phyloP scores from a whole-genome alignment of 1,139 yeast genomes.

The Sugiyamaella neomexicana region DNA sequence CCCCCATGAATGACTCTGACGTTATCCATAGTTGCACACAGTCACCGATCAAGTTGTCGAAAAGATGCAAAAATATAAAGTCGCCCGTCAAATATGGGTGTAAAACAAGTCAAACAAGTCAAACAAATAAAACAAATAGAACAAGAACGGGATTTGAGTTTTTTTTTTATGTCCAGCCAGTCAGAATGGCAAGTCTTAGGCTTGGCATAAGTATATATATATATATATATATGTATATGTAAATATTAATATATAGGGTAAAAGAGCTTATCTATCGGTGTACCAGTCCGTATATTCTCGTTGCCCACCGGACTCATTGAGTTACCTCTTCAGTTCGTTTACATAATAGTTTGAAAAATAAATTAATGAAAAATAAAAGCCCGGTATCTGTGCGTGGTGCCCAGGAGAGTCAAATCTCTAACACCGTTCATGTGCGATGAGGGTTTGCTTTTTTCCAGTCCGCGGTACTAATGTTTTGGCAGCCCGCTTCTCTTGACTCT shows the following conservation, averaged over 20 bases:
- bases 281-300: neutral
- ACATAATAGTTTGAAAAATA: neutral
- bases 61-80: no score
- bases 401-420: neutral
- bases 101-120: no score
- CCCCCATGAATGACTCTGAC: conserved; percentile 14
- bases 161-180: neutral
- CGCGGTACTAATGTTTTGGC: neutral
- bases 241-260: no score
- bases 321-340: neutral
- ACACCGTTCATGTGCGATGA: neutral
- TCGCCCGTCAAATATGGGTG: no score
- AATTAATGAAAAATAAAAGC: neutral
- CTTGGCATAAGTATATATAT: conserved; percentile 9
- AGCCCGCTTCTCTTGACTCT: neutral
- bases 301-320: neutral
- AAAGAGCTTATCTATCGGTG: neutral
- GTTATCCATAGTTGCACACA: conserved; percentile 4
- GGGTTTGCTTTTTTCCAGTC: conserved; percentile 8
- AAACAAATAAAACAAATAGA: no score
- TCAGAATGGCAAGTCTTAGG: neutral
- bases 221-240: neutral
- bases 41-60: no score
- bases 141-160: no score
- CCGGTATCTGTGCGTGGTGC: conserved; percentile 1